These are phyloP conservation scores for Zymoseptoria pseudotritici DNA, from an alignment of 2,329 filamentous ascomycete genomes.

Conservation along the genomic window DNA sequence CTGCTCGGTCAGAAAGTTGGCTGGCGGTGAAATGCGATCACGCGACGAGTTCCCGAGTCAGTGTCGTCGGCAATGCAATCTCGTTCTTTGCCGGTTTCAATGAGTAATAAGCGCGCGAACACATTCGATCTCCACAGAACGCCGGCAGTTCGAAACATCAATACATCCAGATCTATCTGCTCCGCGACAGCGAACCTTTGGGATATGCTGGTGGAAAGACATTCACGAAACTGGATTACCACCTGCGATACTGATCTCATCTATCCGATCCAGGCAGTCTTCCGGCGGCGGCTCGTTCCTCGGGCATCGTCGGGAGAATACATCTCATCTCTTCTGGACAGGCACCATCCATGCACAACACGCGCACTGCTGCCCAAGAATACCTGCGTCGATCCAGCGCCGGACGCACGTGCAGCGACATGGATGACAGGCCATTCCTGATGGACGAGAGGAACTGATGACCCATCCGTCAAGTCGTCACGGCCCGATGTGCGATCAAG, in stretches of 20 bases:
- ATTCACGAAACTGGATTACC: neutral
- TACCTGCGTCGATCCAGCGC: neutral
- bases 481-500: neutral
- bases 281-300: neutral
- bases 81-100: neutral
- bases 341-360: neutral
- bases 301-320: neutral
- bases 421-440: neutral
- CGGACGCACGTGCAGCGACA: neutral
- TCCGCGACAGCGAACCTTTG: neutral
- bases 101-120: neutral
- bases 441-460: neutral
- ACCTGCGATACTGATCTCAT: neutral
- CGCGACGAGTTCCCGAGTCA: conserved; percentile 10
- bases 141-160: neutral
- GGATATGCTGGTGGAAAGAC: neutral
- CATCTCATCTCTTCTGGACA: neutral
- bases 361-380: neutral
- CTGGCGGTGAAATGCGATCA: neutral
- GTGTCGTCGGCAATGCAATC: conserved; percentile 9
- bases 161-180: neutral
- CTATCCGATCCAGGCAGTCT: neutral
- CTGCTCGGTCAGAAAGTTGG: neutral
- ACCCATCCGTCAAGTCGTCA: neutral
- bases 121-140: neutral